Base-by-base conservation (phyloP, 805 yeast species). In the Wickerhamiella azyma region DNA sequence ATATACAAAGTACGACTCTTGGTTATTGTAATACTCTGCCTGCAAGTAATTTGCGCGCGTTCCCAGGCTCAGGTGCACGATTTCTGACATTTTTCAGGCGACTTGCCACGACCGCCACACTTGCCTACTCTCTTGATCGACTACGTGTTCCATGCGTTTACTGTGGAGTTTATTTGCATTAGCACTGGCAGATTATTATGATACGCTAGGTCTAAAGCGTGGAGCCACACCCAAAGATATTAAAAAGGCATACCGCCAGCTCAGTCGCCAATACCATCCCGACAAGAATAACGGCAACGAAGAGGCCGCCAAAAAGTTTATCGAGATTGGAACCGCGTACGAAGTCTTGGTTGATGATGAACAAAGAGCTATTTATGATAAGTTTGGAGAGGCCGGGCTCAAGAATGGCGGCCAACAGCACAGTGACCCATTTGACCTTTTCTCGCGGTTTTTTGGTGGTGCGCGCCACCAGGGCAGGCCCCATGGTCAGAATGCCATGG, bases 251-350 rank as follows among this genome's bases (percentile, higher is more conserved):
- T 88, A 88, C 61, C 69, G 94, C 53, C 73, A 76, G 47, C 65
- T 89, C 52, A 79, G 88, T 53, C 81, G 85, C 61, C 83, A 83
- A 59, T 85, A 75, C 63, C 98, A 89, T 59, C 98, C 98, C 2
- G 98, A 89, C 64, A 89, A 89, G 66, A 92, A 89, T 47, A 57
- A 60, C 1, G 81, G 80, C 6, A 75, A 80, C 55, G 85, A 84
- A 8, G 81, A 74, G 26, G 94, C 96, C 1, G 86, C 84, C 53
- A 79, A 81, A 42, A 79, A 75, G 64, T 92, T 88, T 61, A 79
- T 92, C 43, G 94, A 86, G 63, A 74, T 92, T 26, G 94, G 94
- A 13, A 94, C 82, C 58, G 97, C 97, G 0, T 89, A 89, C 61
- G 96, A 86, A 46, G 82, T 85, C 10, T 70, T 86, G 50, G 72